These are phyloP conservation scores for Solanum medicagineum DNA, from an alignment of 257 asterid genomes.

Conservation along the genomic window DNA sequence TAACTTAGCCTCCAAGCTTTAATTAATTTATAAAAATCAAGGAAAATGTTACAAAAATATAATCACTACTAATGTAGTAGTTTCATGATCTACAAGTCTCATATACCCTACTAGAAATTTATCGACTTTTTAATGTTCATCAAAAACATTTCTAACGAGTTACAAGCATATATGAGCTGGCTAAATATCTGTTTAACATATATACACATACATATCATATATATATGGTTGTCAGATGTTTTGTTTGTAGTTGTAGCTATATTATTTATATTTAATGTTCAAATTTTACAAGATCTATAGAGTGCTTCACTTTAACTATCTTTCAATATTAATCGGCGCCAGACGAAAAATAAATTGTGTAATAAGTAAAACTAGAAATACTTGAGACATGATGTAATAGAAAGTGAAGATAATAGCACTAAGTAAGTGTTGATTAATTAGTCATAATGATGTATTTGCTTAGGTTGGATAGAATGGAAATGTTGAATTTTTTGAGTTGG, in stretches of 20 bases:
- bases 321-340: too few relatives aligned
- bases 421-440: not conserved
- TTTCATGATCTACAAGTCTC: not conserved
- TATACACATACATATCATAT: too few relatives aligned
- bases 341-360: too few relatives aligned
- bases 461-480: not conserved
- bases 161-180: too few relatives aligned
- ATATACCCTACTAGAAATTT: not conserved
- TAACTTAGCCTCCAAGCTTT: constrained; percentile 8
- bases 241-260: too few relatives aligned
- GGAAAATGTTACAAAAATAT: not conserved
- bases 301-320: too few relatives aligned
- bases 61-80: not conserved
- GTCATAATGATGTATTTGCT: constrained; percentile 18
- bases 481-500: constrained; percentile 2
- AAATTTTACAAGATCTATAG: too few relatives aligned
- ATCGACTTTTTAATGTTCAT: not conserved
- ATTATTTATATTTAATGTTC: too few relatives aligned
- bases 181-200: too few relatives aligned
- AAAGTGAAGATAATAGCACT: not conserved
- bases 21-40: not conserved
- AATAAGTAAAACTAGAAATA: not conserved
- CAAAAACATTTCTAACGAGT: too few relatives aligned
- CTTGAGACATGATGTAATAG: not conserved
- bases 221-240: too few relatives aligned